Base-by-base conservation (phyloP, 1,284 basidiomycete species). In the Tilletia indica region DNA sequence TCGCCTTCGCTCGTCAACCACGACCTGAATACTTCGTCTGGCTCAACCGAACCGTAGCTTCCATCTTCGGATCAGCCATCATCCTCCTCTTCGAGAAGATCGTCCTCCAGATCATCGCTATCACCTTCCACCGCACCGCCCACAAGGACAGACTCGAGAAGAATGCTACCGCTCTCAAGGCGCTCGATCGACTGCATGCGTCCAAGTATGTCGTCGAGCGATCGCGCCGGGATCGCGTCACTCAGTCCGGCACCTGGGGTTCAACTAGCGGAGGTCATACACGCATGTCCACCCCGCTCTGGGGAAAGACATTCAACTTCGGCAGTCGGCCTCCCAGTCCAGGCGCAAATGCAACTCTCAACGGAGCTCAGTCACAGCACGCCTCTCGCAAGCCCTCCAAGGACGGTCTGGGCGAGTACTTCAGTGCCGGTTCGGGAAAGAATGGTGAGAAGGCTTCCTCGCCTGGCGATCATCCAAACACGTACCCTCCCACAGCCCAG, bases 41-140 rank as follows among this genome's bases (percentile, higher is more conserved):
- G 66, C 68, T 82, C 66, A 74, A 78, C 68, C 70, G 71, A 11
- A 71, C 77, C 42, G 70, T 83, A 38, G 69, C 75, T 25, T 70
- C 81, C 9, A 73, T 82, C 48, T 83, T 83, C 64, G 82, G 78
- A 12, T 77, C 81, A 4, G 73, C 74, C 49, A 67, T 82, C 73
- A 75, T 83, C 54, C 38, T 82, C 25, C 69, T 79, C 11, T 77
- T 71, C 14, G 82, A 83, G 66, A 83, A 83, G 71, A 70, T 82
- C 0, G 69, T 67, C 3, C 75, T 83, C 6, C 77, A 78, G 63
- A 70, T 78, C 61, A 69, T 82, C 42, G 78, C 77, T 36, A 81
- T 80, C 77, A 80, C 81, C 71, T 83, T 83, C 72, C 82, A 83
- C 76, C 79, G 79, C 69, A 79, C 75, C n/a, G 76, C 81, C 39